These are phyloP conservation scores for Calonectria naviculata DNA, from an alignment of 2,329 filamentous ascomycete genomes.

Conservation along the genomic window DNA sequence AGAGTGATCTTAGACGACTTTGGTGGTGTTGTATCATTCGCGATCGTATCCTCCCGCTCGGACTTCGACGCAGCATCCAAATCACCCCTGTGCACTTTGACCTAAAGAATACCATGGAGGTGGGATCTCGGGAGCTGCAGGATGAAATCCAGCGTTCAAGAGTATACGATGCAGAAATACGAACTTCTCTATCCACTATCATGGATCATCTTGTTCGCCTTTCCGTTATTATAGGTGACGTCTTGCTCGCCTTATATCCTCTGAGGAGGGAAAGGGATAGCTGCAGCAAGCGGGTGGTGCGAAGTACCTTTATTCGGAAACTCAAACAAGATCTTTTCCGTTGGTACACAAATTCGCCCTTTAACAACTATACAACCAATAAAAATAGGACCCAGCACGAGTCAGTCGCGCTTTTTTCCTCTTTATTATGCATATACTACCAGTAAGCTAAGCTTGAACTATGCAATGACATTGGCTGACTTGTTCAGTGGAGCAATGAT, in stretches of 20 bases:
- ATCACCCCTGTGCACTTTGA: slow-evolving; percentile 5
- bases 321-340: neutral
- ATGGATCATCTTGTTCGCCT: neutral
- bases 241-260: neutral
- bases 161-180: neutral
- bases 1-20: neutral
- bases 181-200: neutral
- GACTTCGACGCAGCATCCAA: neutral
- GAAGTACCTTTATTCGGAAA: neutral
- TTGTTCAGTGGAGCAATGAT: neutral
- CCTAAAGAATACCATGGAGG: neutral
- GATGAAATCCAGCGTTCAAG: slow-evolving; percentile 1
- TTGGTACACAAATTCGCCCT: neutral
- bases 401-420: neutral
- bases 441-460: neutral
- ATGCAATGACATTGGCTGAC: neutral
- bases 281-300: neutral
- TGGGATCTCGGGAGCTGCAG: neutral
- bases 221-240: neutral
- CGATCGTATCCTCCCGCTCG: neutral
- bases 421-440: slow-evolving; percentile 3
- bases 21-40: slow-evolving; percentile 12
- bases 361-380: neutral
- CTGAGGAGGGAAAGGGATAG: neutral
- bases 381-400: neutral